Conservation (phyloP, 176 grass and related monocot species). For the Hsuehochloa calcarea region DNA sequence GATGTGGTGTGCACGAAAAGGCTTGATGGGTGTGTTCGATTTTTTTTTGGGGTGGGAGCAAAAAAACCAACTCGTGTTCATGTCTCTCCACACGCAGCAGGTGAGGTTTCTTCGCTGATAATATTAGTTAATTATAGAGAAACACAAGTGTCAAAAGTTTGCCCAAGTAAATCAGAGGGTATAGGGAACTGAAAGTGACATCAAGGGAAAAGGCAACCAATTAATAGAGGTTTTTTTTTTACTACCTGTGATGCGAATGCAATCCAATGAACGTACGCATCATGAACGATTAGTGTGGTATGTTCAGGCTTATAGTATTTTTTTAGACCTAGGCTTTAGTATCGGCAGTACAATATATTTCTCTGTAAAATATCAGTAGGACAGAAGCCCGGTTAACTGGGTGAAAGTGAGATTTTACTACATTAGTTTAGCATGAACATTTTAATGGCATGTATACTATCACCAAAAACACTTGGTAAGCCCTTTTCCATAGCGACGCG, state of each 20-base stretch:
- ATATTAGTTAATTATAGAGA: slow-evolving; percentile 26
- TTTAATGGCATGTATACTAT: background rate
- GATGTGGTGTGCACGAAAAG: slow-evolving; percentile 8
- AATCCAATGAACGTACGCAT: background rate
- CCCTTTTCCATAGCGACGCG: background rate
- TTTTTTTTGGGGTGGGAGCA: background rate
- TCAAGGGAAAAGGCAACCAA: background rate
- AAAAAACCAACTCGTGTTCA: background rate
- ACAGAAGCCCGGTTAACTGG: background rate
- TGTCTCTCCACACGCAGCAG: slow-evolving; percentile 9
- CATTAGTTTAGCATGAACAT: background rate
- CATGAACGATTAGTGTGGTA: background rate
- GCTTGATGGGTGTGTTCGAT: background rate
- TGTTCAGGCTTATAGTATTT: background rate
- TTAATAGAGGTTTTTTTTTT: background rate
- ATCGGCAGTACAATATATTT: background rate
- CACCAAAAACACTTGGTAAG: background rate
- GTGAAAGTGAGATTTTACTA: slow-evolving; percentile 6
- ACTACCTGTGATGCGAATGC: background rate
- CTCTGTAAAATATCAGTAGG: background rate
- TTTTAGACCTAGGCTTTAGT: background rate
- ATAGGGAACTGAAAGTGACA: background rate
- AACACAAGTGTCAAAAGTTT: slow-evolving; percentile 22
- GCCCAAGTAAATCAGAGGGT: background rate
- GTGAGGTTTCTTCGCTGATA: background rate